Evolutionary conservation across 2,329 filamentous ascomycete genomes (phyloP), one percentile per base, ranked within the genome.

Genomic region (Fusarium falciforme): DNA sequence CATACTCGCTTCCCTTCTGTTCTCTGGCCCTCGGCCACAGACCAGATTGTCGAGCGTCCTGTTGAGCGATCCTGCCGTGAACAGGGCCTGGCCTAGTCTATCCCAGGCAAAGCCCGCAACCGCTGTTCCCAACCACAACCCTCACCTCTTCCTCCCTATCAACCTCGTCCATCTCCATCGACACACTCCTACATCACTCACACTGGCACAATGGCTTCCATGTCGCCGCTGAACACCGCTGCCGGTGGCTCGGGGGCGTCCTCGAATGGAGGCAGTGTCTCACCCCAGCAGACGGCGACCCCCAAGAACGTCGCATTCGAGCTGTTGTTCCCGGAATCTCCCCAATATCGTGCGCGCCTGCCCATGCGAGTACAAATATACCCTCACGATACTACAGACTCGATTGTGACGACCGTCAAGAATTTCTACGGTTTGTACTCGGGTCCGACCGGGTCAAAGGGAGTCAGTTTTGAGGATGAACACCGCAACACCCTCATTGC

Each of bases 391-490:
- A 95, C 94, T 61, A 98, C 96, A 25, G 96, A 98, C 81, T 98
- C 95, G 38, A 99, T 99, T 85, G 94, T 98, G 74, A 96, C 95
- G 16, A 98, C 96, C 2, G 96, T 98, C 80, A 98, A 98, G 89
- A 98, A 98, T 87, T 98, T 98, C 86, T 98, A 98, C 82, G 96
- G 96, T 70, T 89, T 99, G 76, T 98, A 98, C 82, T 94, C 96
- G 75, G 92, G 90, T 71, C 87, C 88, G 38, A 85, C 84, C 72
- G 89, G 90, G 77, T 91, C 90, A 76, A 92, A 92, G 81, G 95
- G 96, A 75, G 93, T 99, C 80, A 97, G 94, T 85, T 98, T 99
- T 80, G 96, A 98, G 84, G 96, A 98, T 83, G 91, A 94, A 74
- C 87, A 93, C 78, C 94, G 94, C 79, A 96, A 93, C 79, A 97